Conservation (phyloP, 495 filamentous ascomycete species). For the Platismatia glauca region DNA sequence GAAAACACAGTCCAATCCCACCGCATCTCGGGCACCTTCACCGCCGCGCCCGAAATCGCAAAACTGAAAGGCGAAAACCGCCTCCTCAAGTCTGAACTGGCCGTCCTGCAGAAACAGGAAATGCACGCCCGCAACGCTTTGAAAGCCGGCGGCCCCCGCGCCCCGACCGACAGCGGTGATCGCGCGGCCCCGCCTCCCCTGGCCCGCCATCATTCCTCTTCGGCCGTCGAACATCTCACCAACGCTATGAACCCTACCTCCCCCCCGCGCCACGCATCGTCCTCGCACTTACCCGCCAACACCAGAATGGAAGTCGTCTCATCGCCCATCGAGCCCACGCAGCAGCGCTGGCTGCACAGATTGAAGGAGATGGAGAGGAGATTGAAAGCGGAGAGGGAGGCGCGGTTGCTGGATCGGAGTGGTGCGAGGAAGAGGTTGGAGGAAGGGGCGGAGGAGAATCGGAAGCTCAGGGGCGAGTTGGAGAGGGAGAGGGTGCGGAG, state of each 20-base stretch:
- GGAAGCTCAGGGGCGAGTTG: slow-evolving; percentile 58
- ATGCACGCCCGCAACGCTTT: slow-evolving; percentile 26
- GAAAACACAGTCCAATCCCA: slow-evolving; percentile 58
- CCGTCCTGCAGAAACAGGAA: slow-evolving; percentile 53
- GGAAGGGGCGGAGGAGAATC: slow-evolving; percentile 71
- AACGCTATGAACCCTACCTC: slow-evolving; percentile 24
- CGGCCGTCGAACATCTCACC: slow-evolving; percentile 32
- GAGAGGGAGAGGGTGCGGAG: slow-evolving; percentile 52
- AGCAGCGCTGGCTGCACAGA: slow-evolving; percentile 63
- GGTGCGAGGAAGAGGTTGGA: slow-evolving; percentile 78
- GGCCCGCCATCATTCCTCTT: slow-evolving; percentile 42
- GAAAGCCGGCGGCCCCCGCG: slow-evolving; percentile 9
- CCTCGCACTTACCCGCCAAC: slow-evolving; percentile 31
- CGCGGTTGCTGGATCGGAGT: slow-evolving; percentile 69
- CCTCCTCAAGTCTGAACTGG: slow-evolving; percentile 73
- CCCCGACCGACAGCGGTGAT: slow-evolving; percentile 16
- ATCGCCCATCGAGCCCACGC: slow-evolving; percentile 27
- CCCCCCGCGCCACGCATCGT: slow-evolving; percentile 24
- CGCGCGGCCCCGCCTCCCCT: slow-evolving; percentile 35
- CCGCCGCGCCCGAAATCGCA: slow-evolving; percentile 46
- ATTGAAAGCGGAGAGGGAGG: slow-evolving; percentile 84
- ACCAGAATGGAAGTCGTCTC: slow-evolving; percentile 18
- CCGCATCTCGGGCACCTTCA: slow-evolving; percentile 36
- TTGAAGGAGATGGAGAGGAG: slow-evolving; percentile 79
- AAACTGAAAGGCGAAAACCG: slow-evolving; percentile 74